Evolutionary conservation across 2,329 filamentous ascomycete genomes (phyloP), one percentile per base, ranked within the genome.

Genomic region (Calonectria hawksworthii): DNA sequence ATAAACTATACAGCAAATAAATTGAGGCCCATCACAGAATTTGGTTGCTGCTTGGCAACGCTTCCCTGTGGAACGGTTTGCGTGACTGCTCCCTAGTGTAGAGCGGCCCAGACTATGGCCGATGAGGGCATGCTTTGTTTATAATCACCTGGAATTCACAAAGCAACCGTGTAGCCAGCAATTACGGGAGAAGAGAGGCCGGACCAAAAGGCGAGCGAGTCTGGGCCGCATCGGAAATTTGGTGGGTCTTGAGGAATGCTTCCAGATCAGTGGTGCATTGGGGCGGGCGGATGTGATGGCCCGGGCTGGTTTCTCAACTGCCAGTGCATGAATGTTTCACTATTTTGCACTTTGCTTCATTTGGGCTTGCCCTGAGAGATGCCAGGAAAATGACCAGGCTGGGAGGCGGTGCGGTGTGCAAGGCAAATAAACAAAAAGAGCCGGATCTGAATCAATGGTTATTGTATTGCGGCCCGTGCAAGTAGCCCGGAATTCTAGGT

Each of bases 391-490:
- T 21, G 2, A 21, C 3, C 36, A 13, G 14, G 34, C 14, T 41
- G 34, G 56, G n/a, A 41, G 38, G 56, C n/a, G 56, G 14, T 38
- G 56, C 56, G 13, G 32, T 38, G 32, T 59, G 32, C 32, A 9
- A 38, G 34, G n/a, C 34, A 41, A 61, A 41, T 41, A 41, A n/a
- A 11, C 36, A 26, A 41, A 16, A 36, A 61, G 36, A 14, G 6
- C 23, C 34, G n/a, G 41, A 61, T 41, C 56, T 61, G 56, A 28
- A 34, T 61, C 56, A 61, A 28, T 41, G n/a, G 7, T 26, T 23
- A 26, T 61, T 61, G 56, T 41, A 61, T 41, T 23, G 38, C 56
- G 56, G 56, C 34, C 56, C 34, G 56, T 61, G 56, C 56, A 61
- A 61, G 11, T 23, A 61, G n/a, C 8, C 6, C 34, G 56, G 56